phyloP scores from a whole-genome alignment of 1,284 basidiomycete genomes.

The Tilletia setariae region DNA sequence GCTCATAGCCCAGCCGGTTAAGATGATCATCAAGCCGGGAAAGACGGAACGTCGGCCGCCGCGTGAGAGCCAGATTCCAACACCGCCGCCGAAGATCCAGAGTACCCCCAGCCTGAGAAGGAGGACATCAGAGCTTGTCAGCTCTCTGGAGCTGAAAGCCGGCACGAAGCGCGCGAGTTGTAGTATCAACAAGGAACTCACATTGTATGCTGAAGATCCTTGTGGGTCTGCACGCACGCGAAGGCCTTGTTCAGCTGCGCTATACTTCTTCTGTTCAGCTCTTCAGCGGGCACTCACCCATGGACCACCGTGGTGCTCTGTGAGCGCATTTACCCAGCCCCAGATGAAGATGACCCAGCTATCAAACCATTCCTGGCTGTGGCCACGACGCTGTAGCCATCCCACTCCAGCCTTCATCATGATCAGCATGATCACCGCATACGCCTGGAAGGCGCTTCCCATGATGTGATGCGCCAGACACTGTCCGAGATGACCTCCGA shows the following conservation, averaged over 20 bases:
- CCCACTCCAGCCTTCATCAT: constrained; percentile 75
- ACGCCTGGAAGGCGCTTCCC: constrained; percentile 63
- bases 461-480: constrained; percentile 67
- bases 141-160: neutral
- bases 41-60: constrained; percentile 80
- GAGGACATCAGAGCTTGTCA: neutral
- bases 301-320: constrained; percentile 61
- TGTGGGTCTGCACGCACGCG: constrained; percentile 61
- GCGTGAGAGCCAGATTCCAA: constrained; percentile 80
- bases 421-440: constrained; percentile 78
- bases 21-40: constrained; percentile 71
- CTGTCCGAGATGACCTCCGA: constrained; percentile 65
- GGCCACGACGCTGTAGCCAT: constrained; percentile 66
- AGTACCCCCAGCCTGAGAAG: constrained; percentile 47
- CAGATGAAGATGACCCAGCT: constrained; percentile 82
- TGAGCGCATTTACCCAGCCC: constrained; percentile 84
- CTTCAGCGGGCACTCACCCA: constrained; percentile 24
- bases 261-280: too few relatives aligned
- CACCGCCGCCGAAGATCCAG: constrained; percentile 83
- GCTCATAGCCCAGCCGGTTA: constrained; percentile 86
- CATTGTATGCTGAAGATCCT: constrained; percentile 89
- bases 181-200: too few relatives aligned
- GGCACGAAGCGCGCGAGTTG: too few relatives aligned
- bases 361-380: constrained; percentile 81
- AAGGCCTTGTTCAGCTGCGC: too few relatives aligned